Evolutionary conservation across 2,329 filamentous ascomycete genomes (phyloP), one percentile per base, ranked within the genome.

Genomic region (Stachybotrys chlorohalonatus): DNA sequence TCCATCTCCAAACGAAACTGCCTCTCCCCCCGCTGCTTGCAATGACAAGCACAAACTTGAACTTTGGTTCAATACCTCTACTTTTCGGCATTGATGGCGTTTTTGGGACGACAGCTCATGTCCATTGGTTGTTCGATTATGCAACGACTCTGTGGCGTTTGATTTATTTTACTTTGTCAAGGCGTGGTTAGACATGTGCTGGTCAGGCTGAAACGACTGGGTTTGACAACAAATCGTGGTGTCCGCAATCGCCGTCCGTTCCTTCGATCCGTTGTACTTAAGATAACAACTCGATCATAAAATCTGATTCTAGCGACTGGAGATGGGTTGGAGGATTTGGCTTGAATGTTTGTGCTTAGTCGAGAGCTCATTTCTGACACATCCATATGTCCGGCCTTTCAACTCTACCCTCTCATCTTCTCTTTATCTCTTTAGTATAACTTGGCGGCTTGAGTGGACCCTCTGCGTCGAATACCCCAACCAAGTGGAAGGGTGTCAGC

Each of bases 61-160:
- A 42, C 13, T 13, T 42, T 42, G 2, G 8, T 42, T 42, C 36
- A 13, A 42, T 42, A 58, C 57, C 56, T 60, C 59, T 61, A 55
- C 64, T 60, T 56, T 60, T 60, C 60, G 69, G 70, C 72, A 75
- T 75, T 69, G 59, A 67, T 61, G 72, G 72, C 72, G 72, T 75
- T 74, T 62, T 65, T 58, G 65, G 70, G 64, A 70, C 66, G 66
- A 68, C 58, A 70, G 65, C 64, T 71, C 63, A 66, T 69, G 68
- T 64, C 64, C 65, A 65, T 66, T 66, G 64, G 63, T 66, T 64
- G 62, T 62, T 66, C 66, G 62, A 59, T 55, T 58, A 52, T 58
- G 60, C 61, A 62, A 68, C 63, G 67, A 68, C 62, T 62, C 64
- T 63, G 65, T 64, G 70, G 70, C 70, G 69, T 72, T 68, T 59